Evolutionary conservation across 805 yeast genomes (phyloP), one percentile per base, ranked within the genome.

Genomic region (Candida vartiovaarae): DNA sequence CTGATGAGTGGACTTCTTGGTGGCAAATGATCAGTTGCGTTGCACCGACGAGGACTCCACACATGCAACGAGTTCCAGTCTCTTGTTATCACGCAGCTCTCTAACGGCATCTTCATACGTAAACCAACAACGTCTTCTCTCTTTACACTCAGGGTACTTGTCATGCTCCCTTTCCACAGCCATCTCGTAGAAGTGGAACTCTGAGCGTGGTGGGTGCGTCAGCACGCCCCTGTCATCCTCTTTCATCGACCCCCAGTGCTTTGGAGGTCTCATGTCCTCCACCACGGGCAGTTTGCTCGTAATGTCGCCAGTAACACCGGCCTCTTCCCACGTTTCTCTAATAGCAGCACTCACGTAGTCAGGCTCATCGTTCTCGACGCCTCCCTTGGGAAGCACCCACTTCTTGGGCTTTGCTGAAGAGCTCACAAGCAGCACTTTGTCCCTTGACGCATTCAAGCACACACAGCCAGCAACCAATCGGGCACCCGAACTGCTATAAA

Each of bases 291-390:
- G 65, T 46, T 71, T 70, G 34, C 58, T 53, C 4, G 68, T 55
- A 4, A 89, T 70, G 15, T 60, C 65, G 6, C 97, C 96, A 32
- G 74, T 75, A 25, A 85, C 85, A 0, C 99, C 99, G 0, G 95
- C 93, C 65, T 93, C 99, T 62, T 93, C 99, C 99, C 99, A 93
- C 0, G 95, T 86, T 60, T 93, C 99, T 46, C 99, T 71, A 15
- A 74, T 67, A 0, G 97, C 97, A 67, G 52, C 68, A 62, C 23
- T 53, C 40, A 34, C 25, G 20, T 44, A 51, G 27, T 51, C 54
- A 6, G 8, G 20, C 62, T 87, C 99, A 62, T 93, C 99, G 28
- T 60, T 60, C 63, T 93, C 99, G 34, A 90, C 80, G 2, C 99
- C 99, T 31, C 99, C 99, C 61, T 93, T 93, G 4, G 99, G 99